Percentiles rank a stretch among this genome's conserved stretches.
phyloP scores from a whole-genome alignment of 2,329 filamentous ascomycete genomes.

The Cladobotryum protrusum region DNA sequence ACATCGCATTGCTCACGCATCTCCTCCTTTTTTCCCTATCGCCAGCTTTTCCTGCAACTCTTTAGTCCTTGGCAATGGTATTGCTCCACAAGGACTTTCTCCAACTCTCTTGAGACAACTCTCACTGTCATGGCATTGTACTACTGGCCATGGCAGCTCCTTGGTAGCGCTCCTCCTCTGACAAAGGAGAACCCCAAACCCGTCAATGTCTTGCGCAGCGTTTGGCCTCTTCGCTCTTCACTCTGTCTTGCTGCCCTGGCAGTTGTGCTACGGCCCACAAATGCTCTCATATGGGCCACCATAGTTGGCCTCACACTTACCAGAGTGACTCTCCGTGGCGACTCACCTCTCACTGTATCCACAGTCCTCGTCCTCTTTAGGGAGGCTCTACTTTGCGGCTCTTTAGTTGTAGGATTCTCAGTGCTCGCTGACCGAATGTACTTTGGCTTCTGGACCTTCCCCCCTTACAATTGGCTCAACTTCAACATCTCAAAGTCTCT shows the following conservation, averaged over 20 bases:
- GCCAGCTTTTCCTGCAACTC: slow-evolving; percentile 33
- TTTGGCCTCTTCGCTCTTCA: slow-evolving; percentile 44
- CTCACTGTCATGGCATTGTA: slow-evolving; percentile 74
- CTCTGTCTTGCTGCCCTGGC: slow-evolving; percentile 73
- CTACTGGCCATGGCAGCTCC: slow-evolving; percentile 80
- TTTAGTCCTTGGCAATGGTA: slow-evolving; percentile 83
- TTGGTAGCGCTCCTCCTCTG: slow-evolving; percentile 35
- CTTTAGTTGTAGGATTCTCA: slow-evolving; percentile 56
- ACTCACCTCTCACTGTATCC: slow-evolving; percentile 37
- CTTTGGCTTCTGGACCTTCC: slow-evolving; percentile 83
- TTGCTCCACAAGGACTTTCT: slow-evolving; percentile 86
- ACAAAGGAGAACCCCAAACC: slow-evolving; percentile 36
- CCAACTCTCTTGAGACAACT: slow-evolving; percentile 88
- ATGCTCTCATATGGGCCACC: slow-evolving; percentile 74
- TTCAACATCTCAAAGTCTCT: slow-evolving; percentile 87
- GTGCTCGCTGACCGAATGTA: slow-evolving; percentile 66
- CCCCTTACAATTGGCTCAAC: slow-evolving; percentile 77
- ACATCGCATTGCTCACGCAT: not conserved
- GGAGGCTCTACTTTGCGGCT: slow-evolving; percentile 60
- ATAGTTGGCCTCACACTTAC: slow-evolving; percentile 48
- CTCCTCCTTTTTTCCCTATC: not conserved
- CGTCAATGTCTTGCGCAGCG: slow-evolving; percentile 18
- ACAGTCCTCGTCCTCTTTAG: slow-evolving; percentile 48
- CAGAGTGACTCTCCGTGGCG: slow-evolving; percentile 25
- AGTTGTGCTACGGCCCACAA: slow-evolving; percentile 83